Base-by-base conservation (phyloP, 371 early-diverging fungal species). In the Apophysomyces sp. region DNA sequence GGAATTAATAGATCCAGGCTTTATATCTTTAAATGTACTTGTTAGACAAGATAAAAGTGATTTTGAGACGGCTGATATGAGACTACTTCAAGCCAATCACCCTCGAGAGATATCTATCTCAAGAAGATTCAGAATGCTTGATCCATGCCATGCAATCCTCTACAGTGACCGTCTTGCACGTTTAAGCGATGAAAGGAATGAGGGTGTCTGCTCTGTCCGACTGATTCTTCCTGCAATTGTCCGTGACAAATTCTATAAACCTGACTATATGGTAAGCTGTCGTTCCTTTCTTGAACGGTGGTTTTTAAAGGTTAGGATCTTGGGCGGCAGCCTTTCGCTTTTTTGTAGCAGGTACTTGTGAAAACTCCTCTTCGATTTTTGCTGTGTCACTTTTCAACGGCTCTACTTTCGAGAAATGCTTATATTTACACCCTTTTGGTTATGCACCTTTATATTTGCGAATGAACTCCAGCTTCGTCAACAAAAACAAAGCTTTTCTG, bases 231-330 rank as follows among this genome's bases (percentile, higher is more conserved):
- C 57, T 57, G 21, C 39, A 57, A 26, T 57, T 57, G 39, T 57
- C 49, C 60, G 58, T 64, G 26, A 55, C 55, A 27, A 9, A 2
- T 36, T 59, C 51, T 16, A 59, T 59, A 49, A 41, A 64, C 36
- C 37, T 49, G 12, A 62, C 56, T 30, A 51, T 52, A 49, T 62
- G 62, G 31, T 62, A 62, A 26, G 52, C 62, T n/a, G 62, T 57
- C 15, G 49, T 62, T 1, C 57, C 57, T 34, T 64, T 64, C 51
- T 27, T 34, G 30, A 55, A 31, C 18, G 41, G 41, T 21, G n/a
- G n/a, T n/a, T n/a, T n/a, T n/a, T 41, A 41, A 16, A 8, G 28
- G 12, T 16, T 30, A 29, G 41, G 44, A 58, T 60, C 54, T 13
- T 36, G 54, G 27, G 40, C 52, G 13, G 11, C 29, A 5, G 26